phyloP scores from a whole-genome alignment of 2,329 filamentous ascomycete species.

The Ophiocordyceps camponoti-rufipedis region DNA sequence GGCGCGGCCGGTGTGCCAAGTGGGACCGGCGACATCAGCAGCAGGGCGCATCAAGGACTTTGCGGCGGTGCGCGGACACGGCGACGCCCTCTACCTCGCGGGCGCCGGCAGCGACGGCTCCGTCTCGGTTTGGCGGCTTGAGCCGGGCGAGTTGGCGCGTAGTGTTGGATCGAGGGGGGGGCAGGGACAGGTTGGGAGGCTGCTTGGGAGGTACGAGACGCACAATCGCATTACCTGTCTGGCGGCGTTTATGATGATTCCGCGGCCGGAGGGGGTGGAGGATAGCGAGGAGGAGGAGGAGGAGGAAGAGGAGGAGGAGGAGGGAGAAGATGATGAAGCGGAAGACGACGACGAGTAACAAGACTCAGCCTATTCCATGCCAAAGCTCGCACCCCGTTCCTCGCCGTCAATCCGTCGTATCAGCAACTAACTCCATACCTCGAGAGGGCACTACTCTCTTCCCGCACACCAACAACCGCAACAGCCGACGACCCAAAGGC shows the following conservation, averaged over 20 bases:
- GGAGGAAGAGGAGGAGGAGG: slow-evolving; percentile 20
- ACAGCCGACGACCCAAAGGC: too few relatives aligned
- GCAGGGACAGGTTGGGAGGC: slow-evolving; percentile 32
- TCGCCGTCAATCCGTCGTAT: too few relatives aligned
- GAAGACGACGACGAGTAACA: too few relatives aligned
- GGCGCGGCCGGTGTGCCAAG: slow-evolving; percentile 52
- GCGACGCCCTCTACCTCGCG: slow-evolving; percentile 35
- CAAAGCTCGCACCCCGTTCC: too few relatives aligned
- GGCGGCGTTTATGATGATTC: slow-evolving; percentile 69
- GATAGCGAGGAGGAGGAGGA: slow-evolving; percentile 36
- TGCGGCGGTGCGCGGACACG: slow-evolving; percentile 33
- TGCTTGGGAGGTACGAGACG: slow-evolving; percentile 68
- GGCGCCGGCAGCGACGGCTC: slow-evolving; percentile 74
- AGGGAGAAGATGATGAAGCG: slow-evolving; percentile 8
- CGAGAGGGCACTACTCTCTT: too few relatives aligned
- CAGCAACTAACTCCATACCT: too few relatives aligned
- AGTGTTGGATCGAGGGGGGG: slow-evolving; percentile 7
- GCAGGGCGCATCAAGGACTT: slow-evolving; percentile 77
- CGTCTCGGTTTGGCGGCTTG: slow-evolving; percentile 58
- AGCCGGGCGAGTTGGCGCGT: slow-evolving; percentile 18
- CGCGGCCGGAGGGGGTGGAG: slow-evolving; percentile 40
- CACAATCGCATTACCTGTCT: slow-evolving; percentile 81
- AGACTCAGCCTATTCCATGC: too few relatives aligned
- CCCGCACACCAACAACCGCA: too few relatives aligned
- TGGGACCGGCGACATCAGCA: slow-evolving; percentile 49